Percentiles rank a stretch among this genome's conserved stretches.
Evolutionary conservation across 1,284 basidiomycete species (phyloP).

Genomic region (Ustilago cynodontis): DNA sequence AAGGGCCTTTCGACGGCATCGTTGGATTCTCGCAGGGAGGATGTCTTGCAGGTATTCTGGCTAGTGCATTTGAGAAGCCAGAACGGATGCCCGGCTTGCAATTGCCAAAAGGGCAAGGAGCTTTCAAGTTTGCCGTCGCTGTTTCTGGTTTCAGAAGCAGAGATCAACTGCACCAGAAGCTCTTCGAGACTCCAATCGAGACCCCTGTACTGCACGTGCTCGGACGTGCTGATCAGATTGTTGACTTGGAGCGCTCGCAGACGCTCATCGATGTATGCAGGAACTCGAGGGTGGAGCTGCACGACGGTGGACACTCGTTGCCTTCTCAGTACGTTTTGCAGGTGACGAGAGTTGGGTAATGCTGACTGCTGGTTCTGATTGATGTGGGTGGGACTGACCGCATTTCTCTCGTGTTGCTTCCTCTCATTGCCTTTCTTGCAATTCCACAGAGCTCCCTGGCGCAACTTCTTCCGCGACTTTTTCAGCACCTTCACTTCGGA

Average conservation of each 20-base stretch:
- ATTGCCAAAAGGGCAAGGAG: conserved; percentile 43
- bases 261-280: conserved; percentile 55
- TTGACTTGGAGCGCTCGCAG: conserved; percentile 56
- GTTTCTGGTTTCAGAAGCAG: conserved; percentile 65
- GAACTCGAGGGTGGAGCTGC: conserved; percentile 62
- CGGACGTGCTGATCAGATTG: conserved; percentile 59
- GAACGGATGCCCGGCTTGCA: conserved; percentile 45
- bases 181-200: conserved; percentile 56
- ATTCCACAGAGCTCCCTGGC: conserved; percentile 59
- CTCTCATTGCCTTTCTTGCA: background rate
- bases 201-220: conserved; percentile 63
- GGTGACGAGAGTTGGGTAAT: background rate
- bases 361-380: background rate
- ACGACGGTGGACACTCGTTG: conserved; percentile 67
- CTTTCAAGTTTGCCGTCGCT: conserved; percentile 63
- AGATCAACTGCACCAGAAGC: conserved; percentile 50
- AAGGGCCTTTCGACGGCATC: conserved; percentile 67
- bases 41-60: conserved; percentile 58
- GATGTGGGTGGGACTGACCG: background rate
- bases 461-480: conserved; percentile 66
- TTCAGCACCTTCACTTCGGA: conserved; percentile 55
- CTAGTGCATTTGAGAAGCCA: conserved; percentile 64
- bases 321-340: conserved; percentile 56
- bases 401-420: background rate
- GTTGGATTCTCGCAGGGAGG: conserved; percentile 67